Evolutionary conservation across 2,329 filamentous ascomycete genomes (phyloP).

Genomic region (Cadophora malorum): DNA sequence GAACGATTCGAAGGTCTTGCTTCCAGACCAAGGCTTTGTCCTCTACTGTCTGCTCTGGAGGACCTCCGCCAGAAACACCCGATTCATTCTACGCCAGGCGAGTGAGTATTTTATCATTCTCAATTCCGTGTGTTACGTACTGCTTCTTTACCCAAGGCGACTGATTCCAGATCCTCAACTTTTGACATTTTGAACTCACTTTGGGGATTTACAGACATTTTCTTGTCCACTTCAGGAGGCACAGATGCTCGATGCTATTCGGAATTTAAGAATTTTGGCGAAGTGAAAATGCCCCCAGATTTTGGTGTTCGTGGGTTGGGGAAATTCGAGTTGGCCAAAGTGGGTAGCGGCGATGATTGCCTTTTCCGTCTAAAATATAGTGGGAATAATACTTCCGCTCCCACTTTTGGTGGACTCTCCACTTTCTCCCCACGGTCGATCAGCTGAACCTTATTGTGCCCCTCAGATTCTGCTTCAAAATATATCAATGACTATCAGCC

Average conservation of each 20-base stretch:
- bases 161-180: not conserved
- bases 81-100: not conserved
- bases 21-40: slow-evolving; percentile 57
- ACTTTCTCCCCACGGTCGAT: slow-evolving; percentile 12
- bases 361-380: not conserved
- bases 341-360: slow-evolving; percentile 1
- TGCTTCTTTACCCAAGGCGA: slow-evolving; percentile 12
- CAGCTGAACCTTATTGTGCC: not conserved
- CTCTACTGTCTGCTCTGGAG: slow-evolving; percentile 21
- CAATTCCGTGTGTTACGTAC: not conserved
- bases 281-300: not conserved
- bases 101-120: not conserved
- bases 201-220: not conserved
- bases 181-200: not conserved
- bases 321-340: not conserved
- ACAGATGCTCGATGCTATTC: no score
- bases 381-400: slow-evolving; percentile 8
- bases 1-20: slow-evolving; percentile 68
- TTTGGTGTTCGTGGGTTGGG: not conserved
- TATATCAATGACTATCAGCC: no score
- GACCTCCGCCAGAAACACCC: not conserved
- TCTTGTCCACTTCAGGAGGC: not conserved
- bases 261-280: not conserved
- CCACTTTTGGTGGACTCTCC: slow-evolving; percentile 1
- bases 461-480: not conserved